phyloP scores from a whole-genome alignment of 2,329 filamentous ascomycete species.

The Ceratocystiopsis sp. region DNA sequence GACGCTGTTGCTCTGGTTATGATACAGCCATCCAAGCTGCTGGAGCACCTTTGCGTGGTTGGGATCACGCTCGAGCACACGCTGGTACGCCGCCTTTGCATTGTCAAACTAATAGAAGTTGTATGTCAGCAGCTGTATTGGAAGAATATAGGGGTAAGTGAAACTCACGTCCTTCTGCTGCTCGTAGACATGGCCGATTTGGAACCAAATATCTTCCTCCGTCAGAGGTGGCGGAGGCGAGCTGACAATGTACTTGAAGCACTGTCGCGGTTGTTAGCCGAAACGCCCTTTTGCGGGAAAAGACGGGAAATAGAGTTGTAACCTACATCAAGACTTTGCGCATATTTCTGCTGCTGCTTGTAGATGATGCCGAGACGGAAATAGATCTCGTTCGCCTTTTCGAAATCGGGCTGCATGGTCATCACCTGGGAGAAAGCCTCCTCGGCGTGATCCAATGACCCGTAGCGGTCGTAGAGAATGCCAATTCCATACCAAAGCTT shows the following conservation, averaged over 20 bases:
- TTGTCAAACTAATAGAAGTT: slow-evolving; percentile 57
- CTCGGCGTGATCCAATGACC: slow-evolving; percentile 89
- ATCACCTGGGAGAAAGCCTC: slow-evolving; percentile 98
- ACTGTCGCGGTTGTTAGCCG: slow-evolving; percentile 34
- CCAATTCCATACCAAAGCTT: slow-evolving; percentile 99
- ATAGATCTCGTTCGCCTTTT: slow-evolving; percentile 98
- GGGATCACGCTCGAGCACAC: slow-evolving; percentile 84
- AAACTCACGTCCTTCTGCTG: slow-evolving; percentile 88
- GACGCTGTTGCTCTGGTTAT: slow-evolving; percentile 86
- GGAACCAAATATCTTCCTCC: slow-evolving; percentile 98
- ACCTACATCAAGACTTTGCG: slow-evolving; percentile 74
- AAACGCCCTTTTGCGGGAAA: no score
- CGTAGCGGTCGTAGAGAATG: slow-evolving; percentile 91
- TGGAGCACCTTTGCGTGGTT: slow-evolving; percentile 96
- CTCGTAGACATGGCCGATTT: slow-evolving; percentile 96
- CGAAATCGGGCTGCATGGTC: slow-evolving; percentile 94
- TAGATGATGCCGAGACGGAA: slow-evolving; percentile 99
- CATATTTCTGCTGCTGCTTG: slow-evolving; percentile 93
- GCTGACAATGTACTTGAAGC: slow-evolving; percentile 94
- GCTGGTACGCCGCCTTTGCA: slow-evolving; percentile 80
- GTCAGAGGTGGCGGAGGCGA: slow-evolving; percentile 84
- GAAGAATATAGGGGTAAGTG: not conserved
- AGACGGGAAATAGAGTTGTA: not conserved
- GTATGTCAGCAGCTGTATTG: slow-evolving; percentile 14
- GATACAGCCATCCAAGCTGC: slow-evolving; percentile 93